Evolutionary conservation across 2,329 filamentous ascomycete species (phyloP), one percentile per base, ranked within the genome.

Genomic region (Tolypocladium sp.): DNA sequence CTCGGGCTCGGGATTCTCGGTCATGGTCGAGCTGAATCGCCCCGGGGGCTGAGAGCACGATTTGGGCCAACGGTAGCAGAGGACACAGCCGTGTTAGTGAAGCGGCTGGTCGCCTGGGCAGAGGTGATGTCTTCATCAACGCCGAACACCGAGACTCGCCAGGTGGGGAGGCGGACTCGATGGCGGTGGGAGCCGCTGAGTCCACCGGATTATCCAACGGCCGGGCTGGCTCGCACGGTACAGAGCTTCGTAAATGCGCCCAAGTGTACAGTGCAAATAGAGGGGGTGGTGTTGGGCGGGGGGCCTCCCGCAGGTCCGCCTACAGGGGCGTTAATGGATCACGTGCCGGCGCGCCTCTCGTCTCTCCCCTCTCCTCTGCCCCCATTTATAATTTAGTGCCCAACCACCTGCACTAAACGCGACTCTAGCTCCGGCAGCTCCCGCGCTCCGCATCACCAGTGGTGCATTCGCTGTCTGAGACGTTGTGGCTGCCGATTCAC

Each of bases 1-100:
- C 57, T 79, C 75, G 57, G 74, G 72, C 57, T 75, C 73, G 57
- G 76, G 71, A 61, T 73, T 71, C 59, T 80, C 77, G 61, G 76
- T 68, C 79, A 81, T 80, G 68, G 63, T 68, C 51, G 61, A 62
- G 54, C 35, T 56, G 54, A 27, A 56, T 44, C 58, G 56, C 58
- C 44, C 38, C 27, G 17, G 12, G 4, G 12, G 20, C 8, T 22
- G 49, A 35, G 49, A 35, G 20, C 49, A n/a, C 49, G 49, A 15
- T 22, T 15, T 22, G 49, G 49, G 20, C 49, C 49, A 35, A 35
- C 20, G 10, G 33, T 20, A 37, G 27, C 55, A 35, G 27, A 27
- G 30, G 40, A 33, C 15, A 56, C 17, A 2, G 37, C 22, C 40
- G 49, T 53, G 30, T 15, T 53, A 37, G 49, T 37, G 30, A 51